Conservation (phyloP, 2,329 filamentous ascomycete species). For the Bertia moriformis region DNA sequence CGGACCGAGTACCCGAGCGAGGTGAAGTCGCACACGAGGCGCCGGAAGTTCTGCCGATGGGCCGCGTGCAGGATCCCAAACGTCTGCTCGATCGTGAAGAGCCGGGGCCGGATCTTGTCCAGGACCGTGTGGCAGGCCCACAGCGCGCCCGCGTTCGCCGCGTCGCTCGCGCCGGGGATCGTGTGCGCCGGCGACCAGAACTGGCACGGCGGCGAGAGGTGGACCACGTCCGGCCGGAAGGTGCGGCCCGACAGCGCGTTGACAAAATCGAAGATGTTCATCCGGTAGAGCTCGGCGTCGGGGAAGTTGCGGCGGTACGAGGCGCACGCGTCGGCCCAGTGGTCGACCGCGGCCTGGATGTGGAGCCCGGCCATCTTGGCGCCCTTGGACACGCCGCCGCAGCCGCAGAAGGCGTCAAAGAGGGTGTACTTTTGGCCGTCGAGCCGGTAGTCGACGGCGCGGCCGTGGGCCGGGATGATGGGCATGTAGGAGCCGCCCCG, state of each 20-base stretch:
- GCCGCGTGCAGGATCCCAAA: slow-evolving; percentile 44
- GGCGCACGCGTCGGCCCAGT: not conserved
- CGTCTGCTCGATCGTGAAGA: slow-evolving; percentile 70
- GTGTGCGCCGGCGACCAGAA: slow-evolving; percentile 63
- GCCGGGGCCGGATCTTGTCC: slow-evolving; percentile 40
- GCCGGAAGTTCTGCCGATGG: slow-evolving; percentile 39
- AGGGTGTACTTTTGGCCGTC: not conserved
- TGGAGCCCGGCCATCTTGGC: not conserved
- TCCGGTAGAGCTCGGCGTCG: slow-evolving; percentile 27
- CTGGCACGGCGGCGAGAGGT: slow-evolving; percentile 68
- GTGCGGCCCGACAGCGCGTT: slow-evolving; percentile 7
- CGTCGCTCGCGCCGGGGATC: slow-evolving; percentile 37
- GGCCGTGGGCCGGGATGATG: too few species aligned
- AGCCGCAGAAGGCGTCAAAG: not conserved
- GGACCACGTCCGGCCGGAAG: slow-evolving; percentile 49
- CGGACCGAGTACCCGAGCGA: slow-evolving; percentile 52
- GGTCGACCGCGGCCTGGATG: not conserved
- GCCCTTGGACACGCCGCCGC: not conserved
- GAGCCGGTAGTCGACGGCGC: too few species aligned
- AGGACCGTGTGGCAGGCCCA: slow-evolving; percentile 40
- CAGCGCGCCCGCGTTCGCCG: slow-evolving; percentile 48
- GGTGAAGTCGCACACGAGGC: slow-evolving; percentile 50
- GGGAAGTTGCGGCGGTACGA: slow-evolving; percentile 7
- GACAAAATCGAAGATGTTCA: slow-evolving; percentile 34
- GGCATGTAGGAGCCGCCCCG: not conserved